A percentile compares a stretch with the other conserved stretches of the same genome.
These are phyloP conservation scores for Sphagnum tenellum DNA, from an alignment of 225 moss, liverwort and hornwort species.

Conservation along the genomic window DNA sequence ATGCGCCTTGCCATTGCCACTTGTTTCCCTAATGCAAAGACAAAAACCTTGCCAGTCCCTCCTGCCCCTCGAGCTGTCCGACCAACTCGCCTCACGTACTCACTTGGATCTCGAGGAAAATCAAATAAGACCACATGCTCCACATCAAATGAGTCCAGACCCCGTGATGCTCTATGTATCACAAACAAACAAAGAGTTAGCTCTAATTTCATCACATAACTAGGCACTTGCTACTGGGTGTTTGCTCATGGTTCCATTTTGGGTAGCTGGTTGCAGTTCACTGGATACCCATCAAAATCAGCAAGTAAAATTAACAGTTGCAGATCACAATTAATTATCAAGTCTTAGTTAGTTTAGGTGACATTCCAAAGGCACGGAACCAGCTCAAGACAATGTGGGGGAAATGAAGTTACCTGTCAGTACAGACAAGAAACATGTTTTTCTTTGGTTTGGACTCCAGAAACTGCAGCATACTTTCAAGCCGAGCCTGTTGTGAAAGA, in stretches of 20 bases:
- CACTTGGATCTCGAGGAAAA: slow-evolving; percentile 93
- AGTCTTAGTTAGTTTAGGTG: no score
- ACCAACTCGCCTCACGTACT: slow-evolving; percentile 90
- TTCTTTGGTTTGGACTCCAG: slow-evolving; percentile 61
- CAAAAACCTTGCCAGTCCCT: slow-evolving; percentile 90
- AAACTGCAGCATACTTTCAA: slow-evolving; percentile 83
- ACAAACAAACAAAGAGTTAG: slow-evolving; percentile 1
- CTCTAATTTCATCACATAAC: neutral
- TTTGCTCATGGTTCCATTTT: no score
- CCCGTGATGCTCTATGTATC: slow-evolving; percentile 77
- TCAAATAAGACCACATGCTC: slow-evolving; percentile 96
- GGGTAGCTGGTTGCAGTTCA: no score
- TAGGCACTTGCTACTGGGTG: no score
- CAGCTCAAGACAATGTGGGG: no score
- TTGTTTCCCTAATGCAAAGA: slow-evolving; percentile 90
- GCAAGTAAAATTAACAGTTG: no score
- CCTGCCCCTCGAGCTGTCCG: slow-evolving; percentile 96
- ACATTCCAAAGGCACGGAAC: no score
- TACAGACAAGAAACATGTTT: slow-evolving; percentile 81
- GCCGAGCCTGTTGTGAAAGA: slow-evolving; percentile 79
- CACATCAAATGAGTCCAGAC: slow-evolving; percentile 92
- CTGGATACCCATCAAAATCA: no score
- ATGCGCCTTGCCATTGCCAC: slow-evolving; percentile 78
- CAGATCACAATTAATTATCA: no score
- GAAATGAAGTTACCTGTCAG: slow-evolving; percentile 55